Percentiles rank a stretch among this genome's conserved stretches.
These are phyloP conservation scores for Claviceps pazoutovae DNA, from an alignment of 2,329 filamentous ascomycete species.

Conservation along the genomic window DNA sequence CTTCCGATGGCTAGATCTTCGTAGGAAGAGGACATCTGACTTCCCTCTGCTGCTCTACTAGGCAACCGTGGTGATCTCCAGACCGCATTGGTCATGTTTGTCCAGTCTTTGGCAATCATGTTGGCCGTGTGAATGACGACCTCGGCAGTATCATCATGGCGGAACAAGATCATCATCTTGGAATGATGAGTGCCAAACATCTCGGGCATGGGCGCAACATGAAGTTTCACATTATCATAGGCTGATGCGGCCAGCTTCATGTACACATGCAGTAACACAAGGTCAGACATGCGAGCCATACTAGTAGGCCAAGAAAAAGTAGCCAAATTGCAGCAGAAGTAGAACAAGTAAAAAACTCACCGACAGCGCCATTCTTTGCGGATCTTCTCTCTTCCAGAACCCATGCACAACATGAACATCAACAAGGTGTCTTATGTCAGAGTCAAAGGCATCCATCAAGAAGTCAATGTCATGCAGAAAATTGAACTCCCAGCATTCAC, in stretches of 20 bases:
- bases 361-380: slow-evolving; percentile 40
- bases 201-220: slow-evolving; percentile 67
- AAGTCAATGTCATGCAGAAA: slow-evolving; percentile 48
- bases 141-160: slow-evolving; percentile 63
- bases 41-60: slow-evolving; percentile 19
- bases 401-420: slow-evolving; percentile 45
- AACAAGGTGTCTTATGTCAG: slow-evolving; percentile 33
- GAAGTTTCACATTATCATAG: slow-evolving; percentile 54
- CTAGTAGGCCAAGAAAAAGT: slow-evolving; percentile 5
- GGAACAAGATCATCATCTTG: slow-evolving; percentile 77
- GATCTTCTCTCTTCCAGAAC: slow-evolving; percentile 54
- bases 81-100: slow-evolving; percentile 71
- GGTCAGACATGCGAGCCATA: not conserved
- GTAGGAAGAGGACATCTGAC: not conserved
- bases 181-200: slow-evolving; percentile 75
- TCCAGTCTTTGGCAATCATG: slow-evolving; percentile 80
- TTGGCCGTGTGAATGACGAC: slow-evolving; percentile 82
- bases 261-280: not conserved
- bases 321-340: not conserved
- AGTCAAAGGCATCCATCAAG: slow-evolving; percentile 39
- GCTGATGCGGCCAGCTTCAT: slow-evolving; percentile 27
- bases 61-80: slow-evolving; percentile 67
- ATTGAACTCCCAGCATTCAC: slow-evolving; percentile 59
- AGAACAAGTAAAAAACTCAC: slow-evolving; percentile 22
- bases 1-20: slow-evolving; percentile 29